phyloP scores from a whole-genome alignment of 2,329 filamentous ascomycete genomes.

The Paracorniculantispora psalliotae region DNA sequence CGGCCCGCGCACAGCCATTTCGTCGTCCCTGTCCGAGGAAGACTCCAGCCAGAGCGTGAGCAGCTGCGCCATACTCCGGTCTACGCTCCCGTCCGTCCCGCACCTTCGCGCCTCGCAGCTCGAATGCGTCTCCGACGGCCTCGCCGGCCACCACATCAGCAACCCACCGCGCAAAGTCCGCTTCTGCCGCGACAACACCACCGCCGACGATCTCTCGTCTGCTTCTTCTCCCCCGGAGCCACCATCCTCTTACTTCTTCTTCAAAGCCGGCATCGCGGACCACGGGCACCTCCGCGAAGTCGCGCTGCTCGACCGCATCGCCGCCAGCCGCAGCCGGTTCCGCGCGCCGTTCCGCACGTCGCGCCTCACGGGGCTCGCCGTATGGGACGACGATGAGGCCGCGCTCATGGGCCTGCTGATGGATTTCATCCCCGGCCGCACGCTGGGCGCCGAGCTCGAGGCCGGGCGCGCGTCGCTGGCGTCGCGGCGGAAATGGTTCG shows the following conservation, averaged over 20 bases:
- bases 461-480: background rate
- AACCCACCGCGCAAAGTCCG: background rate
- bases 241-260: conserved; percentile 39
- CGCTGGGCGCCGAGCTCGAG: background rate
- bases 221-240: background rate
- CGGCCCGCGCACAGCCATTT: conserved; percentile 59
- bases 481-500: conserved; percentile 16
- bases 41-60: background rate
- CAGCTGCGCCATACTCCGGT: background rate
- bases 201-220: too few relatives aligned
- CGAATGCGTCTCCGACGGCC: background rate
- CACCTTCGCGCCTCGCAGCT: background rate
- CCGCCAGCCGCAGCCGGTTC: conserved; percentile 1
- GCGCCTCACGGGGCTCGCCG: conserved; percentile 15
- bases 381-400: conserved; percentile 17
- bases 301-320: background rate
- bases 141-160: background rate
- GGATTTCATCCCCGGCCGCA: conserved; percentile 15
- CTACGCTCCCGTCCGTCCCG: background rate
- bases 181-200: background rate
- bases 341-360: conserved; percentile 21
- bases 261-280: conserved; percentile 29
- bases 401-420: conserved; percentile 18
- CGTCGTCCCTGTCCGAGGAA: background rate
- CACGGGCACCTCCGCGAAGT: background rate